Base-by-base conservation (phyloP, 1,139 yeast genomes). In the Pichia sorboxylosa region DNA sequence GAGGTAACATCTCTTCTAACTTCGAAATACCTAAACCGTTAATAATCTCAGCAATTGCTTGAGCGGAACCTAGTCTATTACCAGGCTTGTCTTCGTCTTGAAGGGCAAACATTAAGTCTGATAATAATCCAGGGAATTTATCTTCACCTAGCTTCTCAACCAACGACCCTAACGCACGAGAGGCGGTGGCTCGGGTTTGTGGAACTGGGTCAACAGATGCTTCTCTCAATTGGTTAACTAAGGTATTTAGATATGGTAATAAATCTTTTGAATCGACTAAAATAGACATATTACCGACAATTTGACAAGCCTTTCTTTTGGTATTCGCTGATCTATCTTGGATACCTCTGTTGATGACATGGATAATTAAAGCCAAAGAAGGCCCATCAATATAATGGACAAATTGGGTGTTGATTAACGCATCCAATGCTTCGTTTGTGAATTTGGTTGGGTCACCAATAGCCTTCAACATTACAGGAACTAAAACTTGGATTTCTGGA, bases 151-250 rank as follows among this genome's bases (percentile, higher is more conserved):
- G 65, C 55, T 87, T 90, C 55, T 90, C 97, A 32, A 90, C 96
- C 45, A 92, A 65, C 0, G 96, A 85, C 44, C 99, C 99, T 37
- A 92, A 64, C 0, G 98, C 98, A 59, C 96, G 77, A 17, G 96
- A 90, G 17, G 97, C 98, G 23, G 96, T 92, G 2, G 97, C 92
- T 55, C 98, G 74, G 0, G 98, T 90, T 28, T 80, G 83, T 24
- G 98, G 95, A 32, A 92, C 98, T 1, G 98, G 98, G 50, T 92
- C 99, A 36, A 92, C 96, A 94, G 92, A 87, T 2, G 97, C 94
- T 27, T 70, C 65, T 54, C 90, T 95, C 39, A 92, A 70, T 48
- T 85, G 96, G 11, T 73, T 68, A 29, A 87, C 79, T 46, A 92
- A 64, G 31, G 74, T 70, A 17, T 73, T 69, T 47, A 92, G 64